Conservation (phyloP, 768 basidiomycete species). For the Pleurotus sapidus region DNA sequence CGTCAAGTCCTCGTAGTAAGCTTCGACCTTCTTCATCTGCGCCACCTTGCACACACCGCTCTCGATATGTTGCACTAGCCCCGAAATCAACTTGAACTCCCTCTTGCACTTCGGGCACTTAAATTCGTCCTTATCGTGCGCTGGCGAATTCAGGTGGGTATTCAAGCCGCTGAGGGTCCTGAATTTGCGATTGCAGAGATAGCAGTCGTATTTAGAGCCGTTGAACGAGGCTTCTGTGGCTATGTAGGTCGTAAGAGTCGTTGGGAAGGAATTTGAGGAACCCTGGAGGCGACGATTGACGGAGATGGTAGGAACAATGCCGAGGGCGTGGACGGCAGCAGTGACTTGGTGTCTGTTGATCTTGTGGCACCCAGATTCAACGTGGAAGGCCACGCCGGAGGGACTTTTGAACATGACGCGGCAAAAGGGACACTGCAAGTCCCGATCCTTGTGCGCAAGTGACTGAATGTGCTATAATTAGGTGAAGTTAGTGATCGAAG, state of each 20-base stretch:
- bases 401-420: conserved; percentile 26
- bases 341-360: conserved; percentile 36
- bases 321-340: conserved; percentile 24
- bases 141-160: conserved; percentile 31
- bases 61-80: conserved; percentile 42
- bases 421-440: conserved; percentile 31
- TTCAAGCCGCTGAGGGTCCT: conserved; percentile 26
- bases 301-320: conserved; percentile 32
- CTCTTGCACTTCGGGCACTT: conserved; percentile 38
- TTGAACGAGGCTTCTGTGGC: conserved; percentile 36
- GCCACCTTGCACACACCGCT: conserved; percentile 35
- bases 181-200: conserved; percentile 34
- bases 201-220: conserved; percentile 39
- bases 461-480: conserved; percentile 24
- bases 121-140: conserved; percentile 37
- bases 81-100: conserved; percentile 34
- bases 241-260: conserved; percentile 18
- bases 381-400: conserved; percentile 34
- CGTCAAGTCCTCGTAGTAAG: conserved; percentile 23
- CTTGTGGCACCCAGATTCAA: conserved; percentile 37
- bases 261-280: neutral
- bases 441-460: conserved; percentile 20
- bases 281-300: conserved; percentile 25
- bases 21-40: conserved; percentile 24
- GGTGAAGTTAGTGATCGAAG: neutral